Evolutionary conservation across 371 early-diverging fungal genomes (phyloP), one percentile per base, ranked within the genome.

Genomic region (Lichtheimia ramosa): DNA sequence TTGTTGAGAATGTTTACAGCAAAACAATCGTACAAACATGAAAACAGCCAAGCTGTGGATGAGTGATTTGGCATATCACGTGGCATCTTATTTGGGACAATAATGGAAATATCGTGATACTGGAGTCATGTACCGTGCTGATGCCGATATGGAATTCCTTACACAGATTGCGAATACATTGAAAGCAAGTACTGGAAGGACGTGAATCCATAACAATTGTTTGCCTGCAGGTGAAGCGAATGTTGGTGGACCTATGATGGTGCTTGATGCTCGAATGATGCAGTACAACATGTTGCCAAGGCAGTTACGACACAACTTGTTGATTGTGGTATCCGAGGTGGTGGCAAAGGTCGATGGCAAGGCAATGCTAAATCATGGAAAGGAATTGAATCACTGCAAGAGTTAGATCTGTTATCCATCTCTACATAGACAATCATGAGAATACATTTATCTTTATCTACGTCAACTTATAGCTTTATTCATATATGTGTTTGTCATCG

Each of bases 291-390:
- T 48, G 63, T 71, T 3, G 73, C 75, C 3, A 68, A 77, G 16
- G 61, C 65, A 1, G 62, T 86, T n/a, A 70, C 61, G 34, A 62
- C 66, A 24, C 58, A 49, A 5, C 48, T 79, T 13, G 59, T 58
- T 13, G 42, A 43, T 16, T 5, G 28, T 15, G 71, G 65, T 1
- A 74, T 87, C 27, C 88, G 87, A 57, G 64, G 64, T 5, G 87
- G 87, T 40, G 87, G 85, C 8, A 83, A 82, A 59, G 87, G 86
- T 10, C 68, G 85, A 41, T 88, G 84, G 83, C 86, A 86, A 61
- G 89, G 88, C 51, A 88, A 86, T 54, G 62, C 81, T 23, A 79
- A 75, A 57, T 73, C 74, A 18, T 87, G 88, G 88, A 64, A 74
- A 48, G 79, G 73, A 0, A 68, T 82, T 13, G 84, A 82, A 5